Evolutionary conservation across 805 yeast species (phyloP), one percentile per base, ranked within the genome.

Genomic region (Zygoascus bituminiphila): DNA sequence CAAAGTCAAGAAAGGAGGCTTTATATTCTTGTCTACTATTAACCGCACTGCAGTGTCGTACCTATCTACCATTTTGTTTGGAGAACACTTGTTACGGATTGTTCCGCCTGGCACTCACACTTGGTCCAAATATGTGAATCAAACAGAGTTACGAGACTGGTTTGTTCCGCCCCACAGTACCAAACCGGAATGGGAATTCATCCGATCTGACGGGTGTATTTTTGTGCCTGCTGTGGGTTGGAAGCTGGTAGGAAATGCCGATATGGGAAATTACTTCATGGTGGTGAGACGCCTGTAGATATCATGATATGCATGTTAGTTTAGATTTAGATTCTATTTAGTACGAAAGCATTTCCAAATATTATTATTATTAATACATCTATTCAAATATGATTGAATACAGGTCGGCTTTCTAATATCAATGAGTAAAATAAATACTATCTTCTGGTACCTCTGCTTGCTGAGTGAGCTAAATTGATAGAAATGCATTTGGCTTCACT

Each of bases 101-200:
- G 98, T 93, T 2, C 99, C 99, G 1, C 67, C 71, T 12, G 98
- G 98, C 1, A 93, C 98, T 1, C 99, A 93, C 64, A 82, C 88
- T 2, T 78, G 82, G 64, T 76, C 77, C 25, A 91, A 93, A 67
- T 93, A 89, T 66, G 87, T 93, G 57, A 80, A 89, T 60, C 81
- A 82, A 50, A 53, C 58, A 9, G 97, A 89, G 60, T 74, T 91
- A 39, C 70, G 73, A 37, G 76, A 78, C 7, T 87, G 88, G 85
- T 69, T 87, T 44, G 26, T 39, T 17, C 24, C 20, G 2, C 42
- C 42, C 15, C 17, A 21, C 7, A 39, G 10, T 12, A 19, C 2
- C 33, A 71, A 74, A 48, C 58, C 64, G 12, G 63, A 72, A 8
- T 85, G 75, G 63, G 72, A 78, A 60, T 78, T 89, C 4, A 78